These are phyloP conservation scores for Solanum pennellii DNA, from an alignment of 257 asterid genomes.

Conservation along the genomic window DNA sequence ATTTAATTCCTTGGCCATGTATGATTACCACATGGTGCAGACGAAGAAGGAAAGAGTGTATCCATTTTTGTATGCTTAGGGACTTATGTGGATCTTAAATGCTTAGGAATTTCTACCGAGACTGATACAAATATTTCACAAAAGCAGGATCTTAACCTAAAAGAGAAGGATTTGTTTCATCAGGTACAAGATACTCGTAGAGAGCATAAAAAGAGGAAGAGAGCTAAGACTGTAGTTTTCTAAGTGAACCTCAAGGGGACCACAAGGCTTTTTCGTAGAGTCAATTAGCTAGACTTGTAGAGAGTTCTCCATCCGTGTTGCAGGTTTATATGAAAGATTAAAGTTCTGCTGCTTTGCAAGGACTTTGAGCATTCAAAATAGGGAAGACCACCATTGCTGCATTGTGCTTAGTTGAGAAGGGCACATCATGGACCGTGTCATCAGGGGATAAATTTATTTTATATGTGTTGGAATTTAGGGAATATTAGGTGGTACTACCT, in stretches of 20 bases:
- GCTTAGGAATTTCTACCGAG: background rate
- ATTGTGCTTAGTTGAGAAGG: background rate
- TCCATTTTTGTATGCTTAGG: background rate
- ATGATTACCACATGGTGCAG: background rate
- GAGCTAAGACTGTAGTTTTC: background rate
- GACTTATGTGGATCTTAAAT: background rate
- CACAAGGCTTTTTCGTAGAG: background rate
- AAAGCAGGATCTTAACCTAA: background rate
- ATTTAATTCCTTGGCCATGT: background rate
- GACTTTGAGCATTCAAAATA: too few species aligned
- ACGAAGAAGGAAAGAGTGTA: too few species aligned
- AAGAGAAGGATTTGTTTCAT: background rate
- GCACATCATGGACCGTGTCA: background rate
- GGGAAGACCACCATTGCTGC: background rate
- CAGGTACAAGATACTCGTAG: background rate
- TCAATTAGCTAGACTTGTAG: too few species aligned
- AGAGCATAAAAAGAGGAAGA: background rate
- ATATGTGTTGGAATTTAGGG: too few species aligned
- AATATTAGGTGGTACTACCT: background rate
- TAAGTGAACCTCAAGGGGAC: background rate
- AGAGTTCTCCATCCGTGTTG: background rate
- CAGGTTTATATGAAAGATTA: background rate
- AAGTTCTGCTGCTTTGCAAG: background rate
- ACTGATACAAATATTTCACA: background rate
- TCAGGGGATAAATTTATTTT: background rate